Evolutionary conservation across 306 rosid species (phyloP).

Genomic region (Vicia faba): DNA sequence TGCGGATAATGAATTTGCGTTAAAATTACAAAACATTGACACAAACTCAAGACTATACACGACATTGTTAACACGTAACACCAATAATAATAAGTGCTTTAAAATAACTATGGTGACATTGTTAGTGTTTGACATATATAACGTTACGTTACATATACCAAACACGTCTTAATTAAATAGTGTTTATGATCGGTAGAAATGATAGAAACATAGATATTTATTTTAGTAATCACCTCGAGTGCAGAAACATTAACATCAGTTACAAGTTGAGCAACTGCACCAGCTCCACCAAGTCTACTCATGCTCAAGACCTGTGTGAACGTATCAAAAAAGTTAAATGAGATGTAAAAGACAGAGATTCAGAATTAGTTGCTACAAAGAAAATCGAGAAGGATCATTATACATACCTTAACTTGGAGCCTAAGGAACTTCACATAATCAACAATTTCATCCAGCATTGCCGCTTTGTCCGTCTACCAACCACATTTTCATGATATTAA

Average conservation of each 20-base stretch:
- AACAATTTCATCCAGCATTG: slow-evolving; percentile 96
- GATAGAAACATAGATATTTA: neutral
- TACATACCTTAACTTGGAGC: slow-evolving; percentile 92
- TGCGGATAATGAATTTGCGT: slow-evolving; percentile 13
- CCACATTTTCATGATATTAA: slow-evolving; percentile 26
- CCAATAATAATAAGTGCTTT: neutral
- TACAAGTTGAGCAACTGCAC: slow-evolving; percentile 98
- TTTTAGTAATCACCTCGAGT: slow-evolving; percentile 34
- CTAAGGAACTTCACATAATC: slow-evolving; percentile 97
- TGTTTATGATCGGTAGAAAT: neutral
- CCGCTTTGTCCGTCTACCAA: slow-evolving; percentile 90
- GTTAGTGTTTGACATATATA: neutral
- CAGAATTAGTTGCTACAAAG: neutral
- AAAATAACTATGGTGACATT: neutral
- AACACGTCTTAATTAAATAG: neutral
- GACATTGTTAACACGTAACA: neutral
- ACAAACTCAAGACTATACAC: neutral
- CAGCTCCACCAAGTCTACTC: slow-evolving; percentile 97
- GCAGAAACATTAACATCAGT: slow-evolving; percentile 89
- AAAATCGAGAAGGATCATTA: neutral
- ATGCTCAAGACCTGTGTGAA: slow-evolving; percentile 82
- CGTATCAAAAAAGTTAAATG: slow-evolving; percentile 22
- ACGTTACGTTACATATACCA: neutral
- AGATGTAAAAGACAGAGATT: neutral
- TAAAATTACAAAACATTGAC: neutral